Evolutionary conservation across 371 early-diverging fungal species (phyloP).

Genomic region (Mortierella sp.): DNA sequence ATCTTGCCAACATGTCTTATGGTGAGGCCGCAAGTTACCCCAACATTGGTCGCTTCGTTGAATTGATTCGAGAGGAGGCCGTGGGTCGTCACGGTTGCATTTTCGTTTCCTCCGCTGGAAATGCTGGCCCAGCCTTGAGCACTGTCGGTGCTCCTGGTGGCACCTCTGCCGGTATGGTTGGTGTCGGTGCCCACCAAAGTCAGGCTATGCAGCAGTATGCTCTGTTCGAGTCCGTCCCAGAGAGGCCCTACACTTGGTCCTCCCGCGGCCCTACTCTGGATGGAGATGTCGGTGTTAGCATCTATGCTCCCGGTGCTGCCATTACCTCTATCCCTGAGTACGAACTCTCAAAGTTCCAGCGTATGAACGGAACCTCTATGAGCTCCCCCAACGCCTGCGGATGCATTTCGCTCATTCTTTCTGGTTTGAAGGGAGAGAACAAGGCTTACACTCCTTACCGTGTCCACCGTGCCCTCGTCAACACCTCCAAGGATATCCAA

Average conservation of each 20-base stretch:
- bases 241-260: conserved; percentile 91
- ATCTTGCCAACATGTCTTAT: conserved; percentile 97
- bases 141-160: conserved; percentile 94
- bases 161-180: conserved; percentile 65
- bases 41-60: conserved; percentile 85
- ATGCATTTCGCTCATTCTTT: conserved; percentile 84
- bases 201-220: conserved; percentile 91
- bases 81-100: conserved; percentile 86
- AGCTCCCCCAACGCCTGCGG: conserved; percentile 92
- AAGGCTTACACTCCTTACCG: conserved; percentile 85
- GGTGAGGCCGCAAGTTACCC: conserved; percentile 86
- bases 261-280: conserved; percentile 92
- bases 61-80: conserved; percentile 84
- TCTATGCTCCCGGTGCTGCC: conserved; percentile 95
- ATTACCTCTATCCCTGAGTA: conserved; percentile 94
- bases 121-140: conserved; percentile 90
- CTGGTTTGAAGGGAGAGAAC: conserved; percentile 79
- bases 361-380: conserved; percentile 97
- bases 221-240: conserved; percentile 78
- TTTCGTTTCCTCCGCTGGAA: conserved; percentile 93
- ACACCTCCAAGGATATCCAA: conserved; percentile 80
- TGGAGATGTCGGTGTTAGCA: conserved; percentile 86
- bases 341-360: conserved; percentile 76
- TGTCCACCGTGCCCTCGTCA: conserved; percentile 82
- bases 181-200: conserved; percentile 94